phyloP scores from a whole-genome alignment of 441 rosid genomes.

The Erodium texanum region DNA sequence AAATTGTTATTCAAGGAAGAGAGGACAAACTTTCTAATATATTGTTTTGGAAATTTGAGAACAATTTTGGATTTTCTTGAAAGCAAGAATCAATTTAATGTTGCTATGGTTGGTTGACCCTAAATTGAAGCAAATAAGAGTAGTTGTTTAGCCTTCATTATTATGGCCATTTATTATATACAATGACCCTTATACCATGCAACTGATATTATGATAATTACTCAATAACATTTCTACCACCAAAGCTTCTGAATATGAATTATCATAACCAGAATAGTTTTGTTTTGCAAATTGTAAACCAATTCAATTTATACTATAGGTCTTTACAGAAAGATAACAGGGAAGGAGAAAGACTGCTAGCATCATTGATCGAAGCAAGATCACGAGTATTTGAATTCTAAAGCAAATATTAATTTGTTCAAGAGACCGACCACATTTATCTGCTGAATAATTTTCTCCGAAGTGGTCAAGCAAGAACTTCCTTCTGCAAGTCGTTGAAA shows the following conservation, averaged over 20 bases:
- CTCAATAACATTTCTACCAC: not conserved
- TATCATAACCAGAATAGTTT: too few species aligned
- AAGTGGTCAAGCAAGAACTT: conserved; percentile 43
- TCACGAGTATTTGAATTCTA: not conserved
- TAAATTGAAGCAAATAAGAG: not conserved
- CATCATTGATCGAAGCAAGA: not conserved
- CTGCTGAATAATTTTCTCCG: conserved; percentile 30
- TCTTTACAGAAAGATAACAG: not conserved
- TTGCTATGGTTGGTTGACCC: not conserved
- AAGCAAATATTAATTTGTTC: not conserved
- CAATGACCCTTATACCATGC: too few species aligned
- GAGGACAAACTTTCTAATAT: not conserved
- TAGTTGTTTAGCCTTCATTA: not conserved
- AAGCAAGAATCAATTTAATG: not conserved
- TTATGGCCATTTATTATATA: too few species aligned
- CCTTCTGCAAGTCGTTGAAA: conserved; percentile 38
- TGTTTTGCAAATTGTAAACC: not conserved
- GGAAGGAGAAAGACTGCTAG: not conserved
- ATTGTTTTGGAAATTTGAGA: not conserved
- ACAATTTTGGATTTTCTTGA: not conserved
- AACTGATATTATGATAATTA: too few species aligned
- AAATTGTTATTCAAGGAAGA: not conserved
- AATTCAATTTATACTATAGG: not conserved
- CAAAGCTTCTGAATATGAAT: too few species aligned
- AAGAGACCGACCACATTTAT: conserved; percentile 34